Conservation (phyloP, 1,284 basidiomycete genomes). For the Earliella scabrosa region DNA sequence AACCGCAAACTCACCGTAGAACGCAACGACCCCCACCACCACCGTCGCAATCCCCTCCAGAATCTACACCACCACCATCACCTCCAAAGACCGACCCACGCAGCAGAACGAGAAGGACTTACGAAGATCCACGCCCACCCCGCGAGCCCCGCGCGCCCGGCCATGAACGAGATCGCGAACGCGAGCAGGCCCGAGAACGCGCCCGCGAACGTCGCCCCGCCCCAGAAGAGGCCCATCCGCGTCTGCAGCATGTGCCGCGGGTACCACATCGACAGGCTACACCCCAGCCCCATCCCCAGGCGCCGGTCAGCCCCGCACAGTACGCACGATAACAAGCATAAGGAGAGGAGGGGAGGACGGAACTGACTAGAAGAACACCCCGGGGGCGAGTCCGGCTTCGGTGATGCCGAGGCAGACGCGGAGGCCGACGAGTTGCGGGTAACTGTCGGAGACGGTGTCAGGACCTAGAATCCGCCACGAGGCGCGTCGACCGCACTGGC, state of each 20-base stretch:
- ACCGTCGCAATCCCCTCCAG: slow-evolving; percentile 61
- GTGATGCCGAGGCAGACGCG: slow-evolving; percentile 66
- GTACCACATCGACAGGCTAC: slow-evolving; percentile 39
- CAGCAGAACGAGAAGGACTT: slow-evolving; percentile 33
- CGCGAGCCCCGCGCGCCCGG: slow-evolving; percentile 39
- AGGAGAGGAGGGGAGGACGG: too few species aligned
- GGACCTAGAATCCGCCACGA: slow-evolving; percentile 50
- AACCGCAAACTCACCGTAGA: slow-evolving; percentile 50
- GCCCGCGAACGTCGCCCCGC: slow-evolving; percentile 37
- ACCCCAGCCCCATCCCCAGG: neutral
- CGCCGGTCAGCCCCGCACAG: too few species aligned
- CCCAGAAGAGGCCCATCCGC: slow-evolving; percentile 40
- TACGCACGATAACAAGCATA: too few species aligned
- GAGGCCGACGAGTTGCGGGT: slow-evolving; percentile 61
- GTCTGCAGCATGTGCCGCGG: slow-evolving; percentile 37
- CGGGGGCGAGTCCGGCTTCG: slow-evolving; percentile 72
- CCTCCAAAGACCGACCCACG: too few species aligned
- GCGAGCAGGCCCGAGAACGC: slow-evolving; percentile 44
- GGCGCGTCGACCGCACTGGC: neutral
- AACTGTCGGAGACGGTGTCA: slow-evolving; percentile 39
- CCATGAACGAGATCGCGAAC: slow-evolving; percentile 47
- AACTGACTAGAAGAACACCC: slow-evolving; percentile 61
- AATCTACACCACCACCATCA: slow-evolving; percentile 41
- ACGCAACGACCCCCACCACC: slow-evolving; percentile 49
- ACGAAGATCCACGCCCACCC: slow-evolving; percentile 55